Conservation (phyloP, 352 stramenopile species). For the Pythium insidiosum region DNA sequence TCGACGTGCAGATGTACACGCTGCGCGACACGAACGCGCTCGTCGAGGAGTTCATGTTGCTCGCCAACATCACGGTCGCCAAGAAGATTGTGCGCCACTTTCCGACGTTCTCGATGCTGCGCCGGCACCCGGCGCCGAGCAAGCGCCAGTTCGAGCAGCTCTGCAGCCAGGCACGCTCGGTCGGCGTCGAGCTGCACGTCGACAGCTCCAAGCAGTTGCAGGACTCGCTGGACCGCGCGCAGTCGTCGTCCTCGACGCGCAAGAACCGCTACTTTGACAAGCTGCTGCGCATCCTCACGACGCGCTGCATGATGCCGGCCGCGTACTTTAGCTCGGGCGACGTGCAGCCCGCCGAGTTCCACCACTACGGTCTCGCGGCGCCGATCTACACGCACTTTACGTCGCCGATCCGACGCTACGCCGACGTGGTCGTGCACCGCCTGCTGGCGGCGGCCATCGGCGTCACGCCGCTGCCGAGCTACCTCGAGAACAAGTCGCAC, state of each 20-base stretch:
- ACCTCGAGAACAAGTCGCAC: constrained; percentile 12
- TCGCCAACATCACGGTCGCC: constrained; percentile 88
- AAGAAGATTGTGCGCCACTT: constrained; percentile 77
- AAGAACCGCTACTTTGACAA: constrained; percentile 73
- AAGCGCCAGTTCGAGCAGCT: constrained; percentile 72
- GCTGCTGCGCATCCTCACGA: constrained; percentile 88
- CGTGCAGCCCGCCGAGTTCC: constrained; percentile 47
- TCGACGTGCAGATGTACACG: constrained; percentile 85
- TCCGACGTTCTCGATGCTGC: constrained; percentile 78
- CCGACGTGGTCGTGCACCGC: constrained; percentile 88
- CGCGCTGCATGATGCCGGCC: constrained; percentile 92
- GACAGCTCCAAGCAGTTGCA: constrained; percentile 78
- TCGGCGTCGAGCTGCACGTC: constrained; percentile 63
- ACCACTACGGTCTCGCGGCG: constrained; percentile 84
- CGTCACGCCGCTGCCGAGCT: constrained; percentile 27
- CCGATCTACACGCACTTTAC: constrained; percentile 91
- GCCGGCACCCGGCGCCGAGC: constrained; percentile 75
- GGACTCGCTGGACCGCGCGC: constrained; percentile 51
- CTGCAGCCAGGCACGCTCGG: constrained; percentile 55
- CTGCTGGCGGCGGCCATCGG: constrained; percentile 67
- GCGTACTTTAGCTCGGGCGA: constrained; percentile 87
- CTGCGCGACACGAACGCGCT: constrained; percentile 91
- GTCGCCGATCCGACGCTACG: constrained; percentile 87
- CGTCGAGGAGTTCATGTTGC: constrained; percentile 92
- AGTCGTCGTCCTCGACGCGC: constrained; percentile 46